These are phyloP conservation scores for Xylaria digitata DNA, from an alignment of 2,329 filamentous ascomycete species.

Conservation along the genomic window DNA sequence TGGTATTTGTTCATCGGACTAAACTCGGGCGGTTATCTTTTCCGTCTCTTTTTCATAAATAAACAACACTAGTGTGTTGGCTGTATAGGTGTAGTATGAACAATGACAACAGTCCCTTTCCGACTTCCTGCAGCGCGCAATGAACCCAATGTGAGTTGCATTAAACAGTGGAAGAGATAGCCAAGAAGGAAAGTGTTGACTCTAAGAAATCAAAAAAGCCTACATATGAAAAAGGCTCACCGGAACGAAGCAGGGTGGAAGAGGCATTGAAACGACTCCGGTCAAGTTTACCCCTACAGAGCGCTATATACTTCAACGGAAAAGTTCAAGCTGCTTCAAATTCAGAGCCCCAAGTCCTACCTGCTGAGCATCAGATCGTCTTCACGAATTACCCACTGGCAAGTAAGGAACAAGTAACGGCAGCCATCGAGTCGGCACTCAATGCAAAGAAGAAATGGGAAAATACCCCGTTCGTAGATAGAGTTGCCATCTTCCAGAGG, in stretches of 20 bases:
- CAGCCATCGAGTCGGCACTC: slow-evolving; percentile 17
- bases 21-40: not conserved
- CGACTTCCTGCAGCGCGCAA: slow-evolving; percentile 13
- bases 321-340: slow-evolving; percentile 9
- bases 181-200: not conserved
- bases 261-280: slow-evolving; percentile 19
- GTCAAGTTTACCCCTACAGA: slow-evolving; percentile 12
- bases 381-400: slow-evolving; percentile 18
- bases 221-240: slow-evolving; percentile 20
- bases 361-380: slow-evolving; percentile 12
- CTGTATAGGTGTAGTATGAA: slow-evolving; percentile 15
- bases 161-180: slow-evolving; percentile 1
- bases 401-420: slow-evolving; percentile 12
- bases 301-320: slow-evolving; percentile 21
- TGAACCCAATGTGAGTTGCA: slow-evolving; percentile 20
- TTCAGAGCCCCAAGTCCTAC: slow-evolving; percentile 15
- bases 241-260: slow-evolving; percentile 3
- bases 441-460: slow-evolving; percentile 16
- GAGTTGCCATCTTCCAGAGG: slow-evolving; percentile 21
- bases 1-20: not conserved
- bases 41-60: not conserved
- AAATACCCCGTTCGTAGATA: slow-evolving; percentile 18
- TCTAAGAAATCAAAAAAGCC: slow-evolving; percentile 8
- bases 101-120: slow-evolving; percentile 13
- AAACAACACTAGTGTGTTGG: not conserved